Evolutionary conservation across 345 rosid species (phyloP).

Genomic region (Rhizophora apiculata): DNA sequence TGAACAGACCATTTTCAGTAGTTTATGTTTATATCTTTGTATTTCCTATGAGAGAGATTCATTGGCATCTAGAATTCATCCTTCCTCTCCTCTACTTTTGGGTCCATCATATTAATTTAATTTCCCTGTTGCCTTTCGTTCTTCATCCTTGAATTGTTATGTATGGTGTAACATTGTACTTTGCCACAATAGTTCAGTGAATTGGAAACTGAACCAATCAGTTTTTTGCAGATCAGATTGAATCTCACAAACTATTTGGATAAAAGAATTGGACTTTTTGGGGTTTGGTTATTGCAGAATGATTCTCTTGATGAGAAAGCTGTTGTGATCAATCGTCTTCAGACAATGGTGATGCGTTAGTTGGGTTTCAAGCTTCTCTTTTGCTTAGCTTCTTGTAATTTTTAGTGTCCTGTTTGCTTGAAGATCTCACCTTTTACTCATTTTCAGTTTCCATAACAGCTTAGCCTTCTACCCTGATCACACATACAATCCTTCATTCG

Average conservation of each 20-base stretch:
- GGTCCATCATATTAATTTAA: not conserved
- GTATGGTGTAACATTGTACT: not conserved
- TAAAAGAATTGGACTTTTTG: slow-evolving; percentile 66
- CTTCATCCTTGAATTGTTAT: slow-evolving; percentile 1
- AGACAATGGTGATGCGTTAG: slow-evolving; percentile 55
- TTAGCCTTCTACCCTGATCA: not conserved
- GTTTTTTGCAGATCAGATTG: slow-evolving; percentile 52
- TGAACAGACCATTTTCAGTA: slow-evolving; percentile 77
- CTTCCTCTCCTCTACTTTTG: not conserved
- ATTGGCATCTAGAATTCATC: not conserved
- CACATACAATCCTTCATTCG: not conserved
- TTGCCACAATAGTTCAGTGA: slow-evolving; percentile 10
- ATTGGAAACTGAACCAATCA: slow-evolving; percentile 21
- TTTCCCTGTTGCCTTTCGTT: not conserved
- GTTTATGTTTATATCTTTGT: slow-evolving; percentile 9
- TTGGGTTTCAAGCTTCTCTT: slow-evolving; percentile 3
- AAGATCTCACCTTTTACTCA: not conserved
- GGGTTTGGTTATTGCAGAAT: slow-evolving; percentile 60
- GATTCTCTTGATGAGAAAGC: slow-evolving; percentile 55
- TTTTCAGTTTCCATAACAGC: not conserved
- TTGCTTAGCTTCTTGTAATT: not conserved
- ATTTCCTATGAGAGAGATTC: slow-evolving; percentile 1
- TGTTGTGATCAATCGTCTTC: slow-evolving; percentile 76
- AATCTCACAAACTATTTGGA: slow-evolving; percentile 73
- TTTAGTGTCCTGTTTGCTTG: not conserved